phyloP scores from a whole-genome alignment of 257 asterid species.

The Fraxinus cuspidata region DNA sequence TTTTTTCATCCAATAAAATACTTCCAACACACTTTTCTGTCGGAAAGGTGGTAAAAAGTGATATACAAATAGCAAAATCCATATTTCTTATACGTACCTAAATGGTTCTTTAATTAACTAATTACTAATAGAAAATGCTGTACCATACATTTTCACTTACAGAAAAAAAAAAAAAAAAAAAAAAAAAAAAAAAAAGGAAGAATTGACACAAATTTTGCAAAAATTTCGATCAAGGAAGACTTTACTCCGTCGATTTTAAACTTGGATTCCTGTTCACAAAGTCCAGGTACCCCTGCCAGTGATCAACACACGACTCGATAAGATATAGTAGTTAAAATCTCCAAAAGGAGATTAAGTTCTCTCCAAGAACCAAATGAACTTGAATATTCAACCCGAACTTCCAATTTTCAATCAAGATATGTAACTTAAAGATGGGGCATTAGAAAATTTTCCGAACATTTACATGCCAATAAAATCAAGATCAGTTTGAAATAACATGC shows the following conservation, averaged over 20 bases:
- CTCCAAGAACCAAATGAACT: not conserved
- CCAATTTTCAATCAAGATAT: not conserved
- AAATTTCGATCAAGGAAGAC: slow-evolving; percentile 14
- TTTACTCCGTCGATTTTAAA: slow-evolving; percentile 22
- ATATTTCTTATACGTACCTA: not conserved
- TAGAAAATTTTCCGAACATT: not conserved
- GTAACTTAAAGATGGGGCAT: not conserved
- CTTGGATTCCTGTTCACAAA: slow-evolving; percentile 45
- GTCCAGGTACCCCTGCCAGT: slow-evolving; percentile 73
- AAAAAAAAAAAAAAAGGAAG: not conserved
- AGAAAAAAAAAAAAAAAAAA: not conserved
- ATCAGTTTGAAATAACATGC: not conserved
- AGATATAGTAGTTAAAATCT: not conserved
- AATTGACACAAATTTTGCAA: slow-evolving; percentile 9
- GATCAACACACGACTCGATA: slow-evolving; percentile 9
- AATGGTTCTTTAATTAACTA: not conserved
- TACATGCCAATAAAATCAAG: not conserved
- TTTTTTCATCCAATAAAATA: too few relatives aligned
- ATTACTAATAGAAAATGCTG: not conserved
- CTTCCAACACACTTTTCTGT: too few relatives aligned
- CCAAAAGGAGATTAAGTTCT: not conserved
- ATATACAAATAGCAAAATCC: too few relatives aligned
- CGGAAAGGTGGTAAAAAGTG: too few relatives aligned
- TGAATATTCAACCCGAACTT: not conserved
- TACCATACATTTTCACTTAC: not conserved